Evolutionary conservation across 73 alveolate genomes (phyloP).

Genomic region (Loxodes magnus): DNA sequence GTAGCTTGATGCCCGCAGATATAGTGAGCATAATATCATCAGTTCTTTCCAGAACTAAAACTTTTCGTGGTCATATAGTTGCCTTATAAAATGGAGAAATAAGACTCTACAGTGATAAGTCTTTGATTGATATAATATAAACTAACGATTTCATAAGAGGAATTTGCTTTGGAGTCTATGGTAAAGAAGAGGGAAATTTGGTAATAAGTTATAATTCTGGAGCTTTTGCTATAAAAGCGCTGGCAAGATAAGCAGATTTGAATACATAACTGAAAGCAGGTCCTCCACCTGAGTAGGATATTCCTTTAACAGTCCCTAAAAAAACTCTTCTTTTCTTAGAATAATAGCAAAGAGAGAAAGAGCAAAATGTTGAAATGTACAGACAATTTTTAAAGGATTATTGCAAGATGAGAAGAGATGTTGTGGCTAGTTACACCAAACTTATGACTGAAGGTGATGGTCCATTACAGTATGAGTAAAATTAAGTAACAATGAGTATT

Average conservation of each 20-base stretch:
- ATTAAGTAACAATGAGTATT: slow-evolving; percentile 1
- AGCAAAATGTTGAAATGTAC: slow-evolving; percentile 69
- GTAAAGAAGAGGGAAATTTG: slow-evolving; percentile 73
- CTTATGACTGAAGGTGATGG: slow-evolving; percentile 28
- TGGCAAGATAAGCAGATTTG: slow-evolving; percentile 40
- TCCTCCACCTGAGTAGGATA: slow-evolving; percentile 60
- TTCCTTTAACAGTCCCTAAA: slow-evolving; percentile 71
- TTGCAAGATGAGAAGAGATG: slow-evolving; percentile 51
- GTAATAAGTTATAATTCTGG: slow-evolving; percentile 67
- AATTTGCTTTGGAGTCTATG: slow-evolving; percentile 68
- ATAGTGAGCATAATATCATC: slow-evolving; percentile 55
- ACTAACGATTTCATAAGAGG: slow-evolving; percentile 61
- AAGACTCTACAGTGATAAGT: slow-evolving; percentile 63
- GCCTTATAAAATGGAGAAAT: slow-evolving; percentile 69
- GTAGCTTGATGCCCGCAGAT: slow-evolving; percentile 45
- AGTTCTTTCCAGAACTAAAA: slow-evolving; percentile 43
- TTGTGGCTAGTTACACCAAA: slow-evolving; percentile 73
- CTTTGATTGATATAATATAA: slow-evolving; percentile 41
- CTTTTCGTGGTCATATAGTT: slow-evolving; percentile 39
- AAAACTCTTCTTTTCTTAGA: slow-evolving; percentile 74
- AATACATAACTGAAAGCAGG: slow-evolving; percentile 37
- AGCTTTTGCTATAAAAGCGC: slow-evolving; percentile 54
- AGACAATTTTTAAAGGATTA: slow-evolving; percentile 74
- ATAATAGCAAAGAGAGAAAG: slow-evolving; percentile 77
- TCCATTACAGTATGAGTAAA: not conserved